Conservation (phyloP, 208 protist genomes). For the Trypanosoma lewisi region DNA sequence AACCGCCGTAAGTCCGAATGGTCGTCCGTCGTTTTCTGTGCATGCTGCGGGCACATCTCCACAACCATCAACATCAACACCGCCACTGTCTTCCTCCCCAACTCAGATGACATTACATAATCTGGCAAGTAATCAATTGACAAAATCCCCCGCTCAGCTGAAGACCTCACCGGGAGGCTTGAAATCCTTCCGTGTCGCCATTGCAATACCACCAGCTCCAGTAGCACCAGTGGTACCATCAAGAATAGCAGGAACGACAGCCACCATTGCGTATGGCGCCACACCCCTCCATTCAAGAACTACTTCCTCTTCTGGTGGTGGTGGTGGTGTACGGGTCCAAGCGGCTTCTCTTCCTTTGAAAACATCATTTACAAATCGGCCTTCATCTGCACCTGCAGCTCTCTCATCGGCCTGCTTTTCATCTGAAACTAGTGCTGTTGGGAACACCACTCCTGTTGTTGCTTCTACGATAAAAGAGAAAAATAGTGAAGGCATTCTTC, state of each 20-base stretch:
- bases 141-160: not conserved
- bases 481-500: not conserved
- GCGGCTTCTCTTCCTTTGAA: not conserved
- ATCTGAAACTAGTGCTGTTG: not conserved
- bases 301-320: too few species aligned
- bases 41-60: not conserved
- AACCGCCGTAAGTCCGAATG: not conserved
- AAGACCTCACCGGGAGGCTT: not conserved
- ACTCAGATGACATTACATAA: not conserved
- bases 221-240: too few species aligned
- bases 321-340: not conserved
- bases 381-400: not conserved
- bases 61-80: not conserved
- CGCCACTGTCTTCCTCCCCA: not conserved
- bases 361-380: conserved; percentile 11
- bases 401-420: not conserved
- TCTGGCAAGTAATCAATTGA: not conserved
- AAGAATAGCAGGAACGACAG: too few species aligned
- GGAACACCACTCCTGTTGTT: not conserved
- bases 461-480: not conserved
- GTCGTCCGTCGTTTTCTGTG: not conserved
- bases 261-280: too few species aligned
- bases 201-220: not conserved
- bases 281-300: too few species aligned
- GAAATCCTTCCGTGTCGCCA: conserved; percentile 4